Evolutionary conservation across 2,329 filamentous ascomycete genomes (phyloP), one percentile per base, ranked within the genome.

Genomic region (Fusarium sp.): DNA sequence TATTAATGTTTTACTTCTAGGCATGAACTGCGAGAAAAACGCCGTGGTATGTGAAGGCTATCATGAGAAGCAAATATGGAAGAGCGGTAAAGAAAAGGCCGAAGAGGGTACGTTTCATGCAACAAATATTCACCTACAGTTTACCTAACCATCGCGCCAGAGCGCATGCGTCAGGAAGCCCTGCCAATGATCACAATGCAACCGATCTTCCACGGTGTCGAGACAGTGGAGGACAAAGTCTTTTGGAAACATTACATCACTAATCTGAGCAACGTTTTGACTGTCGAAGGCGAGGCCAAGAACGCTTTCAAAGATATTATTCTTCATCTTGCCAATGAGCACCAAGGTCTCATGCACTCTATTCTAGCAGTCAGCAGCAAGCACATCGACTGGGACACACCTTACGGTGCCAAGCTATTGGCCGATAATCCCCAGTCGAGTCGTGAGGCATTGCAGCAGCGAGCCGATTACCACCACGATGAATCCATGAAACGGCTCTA

Each of bases 31-130:
- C 76, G 91, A 96, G 81, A 97, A 97, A 85, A 97, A 97, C 78
- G 93, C 94, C 10, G 93, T 97, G 14, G 89, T 95, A 14, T 97
- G 94, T 77, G 94, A 97, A 80, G 94, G 94, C 14, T 97, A 97
- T 76, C 92, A 93, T 51, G 91, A 93, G 66, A 94, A 94, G 77
- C 91, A 93, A 61, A 87, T 94, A 53, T 97, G 94, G 94, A 93
- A 91, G 78, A 95, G 93, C 75, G 93, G 94, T 28, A 93, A 89
- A 77, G 92, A 95, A 78, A 91, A 86, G 76, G 86, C 88, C 34
- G 90, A 92, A 82, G 90, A 93, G 81, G 87, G 88, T 88, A 82
- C 71, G 81, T 72, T 33, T 20, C 24, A 33, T 18, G 22, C 18
- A 28, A 20, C 26, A 26, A 11, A 24, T 18, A 33, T 26, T 17